Conservation (phyloP, 257 asterid genomes). For the Phtheirospermum japonicum region DNA sequence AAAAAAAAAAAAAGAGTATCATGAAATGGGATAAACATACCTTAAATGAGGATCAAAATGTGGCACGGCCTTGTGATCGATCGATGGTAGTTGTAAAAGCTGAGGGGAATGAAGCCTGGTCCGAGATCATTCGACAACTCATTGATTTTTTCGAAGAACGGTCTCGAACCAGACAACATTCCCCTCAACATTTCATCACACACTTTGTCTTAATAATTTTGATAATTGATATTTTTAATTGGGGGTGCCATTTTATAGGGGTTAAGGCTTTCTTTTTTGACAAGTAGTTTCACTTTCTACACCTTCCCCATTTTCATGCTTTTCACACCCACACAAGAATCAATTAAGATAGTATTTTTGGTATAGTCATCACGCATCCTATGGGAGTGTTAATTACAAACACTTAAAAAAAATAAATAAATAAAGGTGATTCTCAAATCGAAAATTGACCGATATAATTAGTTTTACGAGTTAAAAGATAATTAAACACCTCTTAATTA, state of each 20-base stretch:
- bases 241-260: no score
- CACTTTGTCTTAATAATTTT: neutral
- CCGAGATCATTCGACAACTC: neutral
- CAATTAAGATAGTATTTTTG: no score
- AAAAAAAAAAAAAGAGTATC: neutral
- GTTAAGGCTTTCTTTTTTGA: neutral
- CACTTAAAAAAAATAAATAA: no score
- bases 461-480: no score
- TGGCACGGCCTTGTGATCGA: neutral
- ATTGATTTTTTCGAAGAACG: neutral
- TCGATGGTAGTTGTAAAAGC: neutral
- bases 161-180: constrained; percentile 10
- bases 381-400: no score
- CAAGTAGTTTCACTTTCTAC: constrained; percentile 2
- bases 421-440: no score
- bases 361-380: no score
- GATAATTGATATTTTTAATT: no score
- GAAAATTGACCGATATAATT: no score
- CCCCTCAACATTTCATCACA: constrained; percentile 7
- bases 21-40: neutral
- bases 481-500: no score
- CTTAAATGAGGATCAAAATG: neutral
- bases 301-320: constrained; percentile 2
- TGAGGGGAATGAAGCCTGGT: constrained; percentile 18
- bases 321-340: neutral